A percentile compares a stretch with the other conserved stretches of the same genome.
Evolutionary conservation across 2,329 filamentous ascomycete genomes (phyloP).

Genomic region (Penicillium griseofulvum): DNA sequence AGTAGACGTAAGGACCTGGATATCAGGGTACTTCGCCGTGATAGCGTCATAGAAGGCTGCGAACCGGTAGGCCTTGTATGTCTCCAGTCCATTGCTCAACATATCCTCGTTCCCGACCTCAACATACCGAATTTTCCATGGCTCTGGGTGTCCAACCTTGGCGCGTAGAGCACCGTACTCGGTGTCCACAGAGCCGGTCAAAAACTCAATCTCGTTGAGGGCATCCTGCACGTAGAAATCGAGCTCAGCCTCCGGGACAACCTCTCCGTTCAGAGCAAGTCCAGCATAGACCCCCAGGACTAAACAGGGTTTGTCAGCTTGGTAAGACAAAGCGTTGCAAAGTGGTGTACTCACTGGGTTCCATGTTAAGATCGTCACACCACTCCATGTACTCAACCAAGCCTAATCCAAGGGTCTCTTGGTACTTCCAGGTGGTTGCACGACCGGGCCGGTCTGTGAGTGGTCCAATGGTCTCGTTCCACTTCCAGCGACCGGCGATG

Average conservation of each 20-base stretch:
- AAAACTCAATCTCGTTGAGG: constrained; percentile 34
- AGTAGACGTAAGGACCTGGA: constrained; percentile 45
- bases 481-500: constrained; percentile 45
- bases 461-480: constrained; percentile 53
- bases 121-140: constrained; percentile 60
- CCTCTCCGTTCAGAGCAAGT: constrained; percentile 41
- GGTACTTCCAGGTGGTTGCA: constrained; percentile 44
- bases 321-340: not conserved
- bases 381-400: constrained; percentile 51
- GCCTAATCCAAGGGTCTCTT: constrained; percentile 46
- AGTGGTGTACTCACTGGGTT: constrained; percentile 29
- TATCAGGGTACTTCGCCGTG: constrained; percentile 54
- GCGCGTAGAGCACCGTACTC: constrained; percentile 51
- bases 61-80: constrained; percentile 57
- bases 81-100: constrained; percentile 53
- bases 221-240: constrained; percentile 37
- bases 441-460: constrained; percentile 48
- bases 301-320: not conserved
- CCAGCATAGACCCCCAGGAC: constrained; percentile 47
- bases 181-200: constrained; percentile 29
- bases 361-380: constrained; percentile 47
- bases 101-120: constrained; percentile 69
- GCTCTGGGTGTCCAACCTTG: constrained; percentile 59
- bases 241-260: constrained; percentile 37
- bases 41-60: constrained; percentile 60